A percentile compares a stretch with the other conserved stretches of the same genome.
Evolutionary conservation across 1,284 basidiomycete species (phyloP).

Genomic region (Moesziomyces antarcticus): DNA sequence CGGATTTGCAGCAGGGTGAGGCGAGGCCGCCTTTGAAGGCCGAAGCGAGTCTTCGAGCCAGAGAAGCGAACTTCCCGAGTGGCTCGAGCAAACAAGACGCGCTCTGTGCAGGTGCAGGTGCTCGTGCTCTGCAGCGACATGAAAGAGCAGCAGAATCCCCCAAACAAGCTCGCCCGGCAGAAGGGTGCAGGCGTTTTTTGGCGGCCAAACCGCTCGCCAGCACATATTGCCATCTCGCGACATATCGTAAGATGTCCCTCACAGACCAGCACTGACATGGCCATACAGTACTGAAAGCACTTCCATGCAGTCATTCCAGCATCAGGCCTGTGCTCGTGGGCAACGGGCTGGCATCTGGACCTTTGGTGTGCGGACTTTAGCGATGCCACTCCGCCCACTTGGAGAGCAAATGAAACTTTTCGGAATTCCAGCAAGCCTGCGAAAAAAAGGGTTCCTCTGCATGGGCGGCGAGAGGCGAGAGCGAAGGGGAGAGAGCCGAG

Average conservation of each 20-base stretch:
- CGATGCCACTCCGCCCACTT: background rate
- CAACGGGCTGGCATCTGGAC: too few species aligned
- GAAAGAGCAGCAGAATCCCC: background rate
- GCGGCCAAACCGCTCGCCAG: too few species aligned
- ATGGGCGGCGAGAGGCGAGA: too few species aligned
- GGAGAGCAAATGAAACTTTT: slow-evolving; percentile 1
- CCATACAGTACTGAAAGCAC: too few species aligned
- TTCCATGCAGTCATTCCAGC: too few species aligned
- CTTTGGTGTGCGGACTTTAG: too few species aligned
- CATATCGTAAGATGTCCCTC: too few species aligned
- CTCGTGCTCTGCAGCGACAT: background rate
- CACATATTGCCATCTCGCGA: too few species aligned
- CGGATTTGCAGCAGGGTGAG: background rate
- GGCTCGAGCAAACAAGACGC: background rate
- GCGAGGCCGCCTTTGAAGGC: background rate
- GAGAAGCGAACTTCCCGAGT: background rate
- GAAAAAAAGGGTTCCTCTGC: too few species aligned
- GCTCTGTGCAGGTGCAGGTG: background rate
- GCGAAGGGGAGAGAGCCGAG: background rate
- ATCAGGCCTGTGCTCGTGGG: too few species aligned
- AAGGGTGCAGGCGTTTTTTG: too few species aligned
- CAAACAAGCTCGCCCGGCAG: background rate
- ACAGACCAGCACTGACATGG: too few species aligned
- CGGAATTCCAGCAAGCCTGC: background rate
- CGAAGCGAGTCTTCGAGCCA: background rate